Evolutionary conservation across 2,329 filamentous ascomycete species (phyloP).

Genomic region (Fusarium camptoceras): DNA sequence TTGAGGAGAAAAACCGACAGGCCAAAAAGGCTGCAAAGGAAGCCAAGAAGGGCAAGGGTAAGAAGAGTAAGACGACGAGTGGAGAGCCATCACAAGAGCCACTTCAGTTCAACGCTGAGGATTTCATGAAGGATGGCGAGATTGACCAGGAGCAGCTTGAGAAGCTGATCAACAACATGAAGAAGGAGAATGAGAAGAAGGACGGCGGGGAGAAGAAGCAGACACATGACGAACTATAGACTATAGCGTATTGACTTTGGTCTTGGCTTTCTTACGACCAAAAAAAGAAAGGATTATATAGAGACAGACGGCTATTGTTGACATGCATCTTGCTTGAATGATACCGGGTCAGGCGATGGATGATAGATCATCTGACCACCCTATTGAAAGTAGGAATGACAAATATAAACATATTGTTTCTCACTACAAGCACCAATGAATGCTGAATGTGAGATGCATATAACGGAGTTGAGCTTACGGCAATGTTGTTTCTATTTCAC

Average conservation of each 20-base stretch:
- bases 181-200: constrained; percentile 39
- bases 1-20: constrained; percentile 61
- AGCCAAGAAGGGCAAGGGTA: constrained; percentile 55
- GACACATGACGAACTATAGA: constrained; percentile 54
- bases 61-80: constrained; percentile 54
- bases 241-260: constrained; percentile 24
- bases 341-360: constrained; percentile 36
- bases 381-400: constrained; percentile 27
- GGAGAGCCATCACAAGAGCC: constrained; percentile 54
- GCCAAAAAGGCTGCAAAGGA: constrained; percentile 60
- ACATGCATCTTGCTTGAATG: constrained; percentile 32
- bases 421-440: not conserved
- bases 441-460: not conserved
- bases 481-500: constrained; percentile 1
- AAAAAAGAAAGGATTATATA: constrained; percentile 28
- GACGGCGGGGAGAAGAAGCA: constrained; percentile 41
- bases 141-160: constrained; percentile 46
- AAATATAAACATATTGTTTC: constrained; percentile 28
- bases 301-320: constrained; percentile 23
- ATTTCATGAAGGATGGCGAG: constrained; percentile 57
- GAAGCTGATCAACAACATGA: constrained; percentile 45
- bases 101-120: constrained; percentile 59
- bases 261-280: constrained; percentile 13
- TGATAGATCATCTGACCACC: constrained; percentile 37
- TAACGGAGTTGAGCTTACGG: not conserved